Conservation (phyloP, 495 filamentous ascomycete species). For the Staphylotrichum tortipilum region DNA sequence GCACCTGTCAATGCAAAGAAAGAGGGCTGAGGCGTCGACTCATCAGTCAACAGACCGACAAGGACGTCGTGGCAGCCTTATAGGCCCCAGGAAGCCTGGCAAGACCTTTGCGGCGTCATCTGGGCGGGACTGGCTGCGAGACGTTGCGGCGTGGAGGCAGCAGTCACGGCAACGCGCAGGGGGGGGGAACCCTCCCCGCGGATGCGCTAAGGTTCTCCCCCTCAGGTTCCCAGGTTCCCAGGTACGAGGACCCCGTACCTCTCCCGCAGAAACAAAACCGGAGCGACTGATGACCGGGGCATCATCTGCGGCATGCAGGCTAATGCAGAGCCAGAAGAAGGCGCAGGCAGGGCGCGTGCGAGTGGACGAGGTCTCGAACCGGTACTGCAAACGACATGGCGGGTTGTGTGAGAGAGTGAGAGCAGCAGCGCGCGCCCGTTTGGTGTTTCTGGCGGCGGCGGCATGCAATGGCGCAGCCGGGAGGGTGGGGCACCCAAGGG, state of each 20-base stretch:
- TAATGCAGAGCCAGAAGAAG: conserved; percentile 23
- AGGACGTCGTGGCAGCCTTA: conserved; percentile 24
- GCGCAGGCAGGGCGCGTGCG: conserved; percentile 21
- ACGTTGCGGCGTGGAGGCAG: conserved; percentile 21
- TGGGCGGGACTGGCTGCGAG: conserved; percentile 13
- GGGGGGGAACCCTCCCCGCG: conserved; percentile 10
- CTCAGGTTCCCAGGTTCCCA: too few relatives aligned
- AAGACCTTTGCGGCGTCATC: conserved; percentile 12
- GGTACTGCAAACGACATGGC: conserved; percentile 7
- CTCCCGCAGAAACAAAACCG: too few relatives aligned
- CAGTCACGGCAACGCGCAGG: conserved; percentile 18
- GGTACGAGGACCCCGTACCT: too few relatives aligned
- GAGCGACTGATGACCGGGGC: conserved; percentile 15
- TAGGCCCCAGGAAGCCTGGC: conserved; percentile 23
- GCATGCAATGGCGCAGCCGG: conserved; percentile 18
- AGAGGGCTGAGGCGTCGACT: conserved; percentile 22
- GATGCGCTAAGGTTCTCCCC: conserved; percentile 5
- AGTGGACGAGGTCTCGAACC: conserved; percentile 2
- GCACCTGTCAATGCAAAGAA: conserved; percentile 17
- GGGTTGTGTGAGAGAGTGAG: too few relatives aligned
- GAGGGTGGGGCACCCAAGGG: too few relatives aligned
- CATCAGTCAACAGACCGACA: conserved; percentile 16
- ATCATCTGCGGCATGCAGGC: conserved; percentile 17
- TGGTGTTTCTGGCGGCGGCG: conserved; percentile 9
- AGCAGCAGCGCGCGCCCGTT: too few relatives aligned